Evolutionary conservation across 202 grass and related monocot genomes (phyloP).

Genomic region (Hordeum pubiflorum): DNA sequence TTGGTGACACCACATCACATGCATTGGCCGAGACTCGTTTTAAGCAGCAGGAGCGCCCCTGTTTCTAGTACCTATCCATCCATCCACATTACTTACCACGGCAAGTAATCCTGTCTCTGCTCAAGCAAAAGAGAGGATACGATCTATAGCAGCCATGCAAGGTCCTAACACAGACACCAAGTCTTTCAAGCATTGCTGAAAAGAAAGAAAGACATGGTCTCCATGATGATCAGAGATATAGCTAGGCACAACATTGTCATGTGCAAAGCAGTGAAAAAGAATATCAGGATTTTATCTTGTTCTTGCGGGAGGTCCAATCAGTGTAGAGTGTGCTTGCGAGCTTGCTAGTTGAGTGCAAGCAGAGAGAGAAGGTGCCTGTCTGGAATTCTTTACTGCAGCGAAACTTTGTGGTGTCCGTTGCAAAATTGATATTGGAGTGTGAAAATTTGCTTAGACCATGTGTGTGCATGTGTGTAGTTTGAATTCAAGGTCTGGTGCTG

Average conservation of each 20-base stretch:
- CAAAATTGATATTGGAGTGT: background rate
- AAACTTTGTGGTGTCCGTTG: background rate
- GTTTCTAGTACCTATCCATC: background rate
- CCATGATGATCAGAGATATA: too few species aligned
- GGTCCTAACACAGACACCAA: background rate
- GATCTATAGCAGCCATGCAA: background rate
- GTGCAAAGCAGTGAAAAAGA: too few species aligned
- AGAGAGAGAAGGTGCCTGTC: too few species aligned
- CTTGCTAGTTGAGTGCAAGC: too few species aligned
- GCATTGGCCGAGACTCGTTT: background rate
- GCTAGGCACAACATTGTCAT: too few species aligned
- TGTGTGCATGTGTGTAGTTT: background rate
- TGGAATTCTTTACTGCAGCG: too few species aligned
- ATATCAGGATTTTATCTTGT: too few species aligned
- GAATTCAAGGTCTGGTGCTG: background rate
- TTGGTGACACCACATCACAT: too few species aligned
- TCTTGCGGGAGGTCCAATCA: too few species aligned
- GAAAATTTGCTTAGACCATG: background rate
- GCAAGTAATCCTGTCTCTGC: background rate
- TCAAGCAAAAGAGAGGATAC: background rate
- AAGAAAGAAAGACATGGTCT: too few species aligned
- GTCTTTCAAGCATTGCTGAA: conserved; percentile 31
- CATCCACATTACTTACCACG: background rate
- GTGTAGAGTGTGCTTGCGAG: too few species aligned
- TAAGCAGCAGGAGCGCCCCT: background rate